Percentiles rank a stretch among this genome's conserved stretches.
These are phyloP conservation scores for Tuber indicum DNA, from an alignment of 495 filamentous ascomycete species.

Conservation along the genomic window DNA sequence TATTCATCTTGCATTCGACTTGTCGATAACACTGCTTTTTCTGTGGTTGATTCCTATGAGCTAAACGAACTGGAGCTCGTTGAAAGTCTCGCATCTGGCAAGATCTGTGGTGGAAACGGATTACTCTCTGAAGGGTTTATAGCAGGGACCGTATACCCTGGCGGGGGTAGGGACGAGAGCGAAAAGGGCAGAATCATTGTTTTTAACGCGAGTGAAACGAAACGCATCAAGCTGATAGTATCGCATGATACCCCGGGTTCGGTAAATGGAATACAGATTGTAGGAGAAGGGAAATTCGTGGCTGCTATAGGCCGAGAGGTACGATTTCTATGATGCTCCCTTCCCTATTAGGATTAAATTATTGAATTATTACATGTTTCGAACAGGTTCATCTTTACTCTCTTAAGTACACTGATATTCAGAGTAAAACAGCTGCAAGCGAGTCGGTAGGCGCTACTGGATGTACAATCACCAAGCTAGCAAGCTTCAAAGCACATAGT, in stretches of 20 bases:
- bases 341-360: not conserved
- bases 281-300: constrained; percentile 70
- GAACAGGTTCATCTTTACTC: constrained; percentile 45
- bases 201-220: constrained; percentile 69
- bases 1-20: constrained; percentile 40
- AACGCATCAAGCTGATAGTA: constrained; percentile 60
- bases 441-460: not conserved
- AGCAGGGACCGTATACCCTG: constrained; percentile 75
- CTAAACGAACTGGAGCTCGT: constrained; percentile 66
- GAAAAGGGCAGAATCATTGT: constrained; percentile 73
- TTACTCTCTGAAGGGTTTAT: constrained; percentile 71
- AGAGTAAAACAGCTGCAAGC: constrained; percentile 43
- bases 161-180: constrained; percentile 47
- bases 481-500: constrained; percentile 72
- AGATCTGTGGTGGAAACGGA: constrained; percentile 59
- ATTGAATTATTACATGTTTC: not conserved
- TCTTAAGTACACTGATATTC: constrained; percentile 40
- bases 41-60: constrained; percentile 49
- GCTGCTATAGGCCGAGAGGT: constrained; percentile 83
- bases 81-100: constrained; percentile 73
- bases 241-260: constrained; percentile 62
- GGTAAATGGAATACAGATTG: constrained; percentile 63
- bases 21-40: constrained; percentile 56
- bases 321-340: constrained; percentile 30
- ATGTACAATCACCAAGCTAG: constrained; percentile 54